Percentiles rank a stretch among this genome's conserved stretches.
Evolutionary conservation across 1,284 basidiomycete species (phyloP).

Genomic region (Papiliotrema fonsecae): DNA sequence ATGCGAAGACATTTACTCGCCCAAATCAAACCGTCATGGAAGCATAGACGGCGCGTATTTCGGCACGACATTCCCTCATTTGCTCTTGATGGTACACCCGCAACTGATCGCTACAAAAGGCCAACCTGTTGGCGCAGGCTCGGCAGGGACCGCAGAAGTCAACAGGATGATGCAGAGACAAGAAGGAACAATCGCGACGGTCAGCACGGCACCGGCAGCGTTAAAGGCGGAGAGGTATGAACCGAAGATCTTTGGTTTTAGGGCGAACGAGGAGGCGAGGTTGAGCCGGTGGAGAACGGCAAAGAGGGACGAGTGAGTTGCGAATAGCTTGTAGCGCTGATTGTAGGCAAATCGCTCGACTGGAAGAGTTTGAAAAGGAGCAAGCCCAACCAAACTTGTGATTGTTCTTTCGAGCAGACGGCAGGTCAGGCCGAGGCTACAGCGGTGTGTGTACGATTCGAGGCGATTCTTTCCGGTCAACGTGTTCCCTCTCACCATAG

Average conservation of each 20-base stretch:
- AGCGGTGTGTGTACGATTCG: too few species aligned
- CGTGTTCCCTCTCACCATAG: too few species aligned
- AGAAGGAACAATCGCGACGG: conserved; percentile 48
- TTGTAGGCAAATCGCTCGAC: conserved; percentile 45
- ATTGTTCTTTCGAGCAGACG: neutral
- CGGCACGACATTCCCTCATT: conserved; percentile 91
- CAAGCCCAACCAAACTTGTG: conserved; percentile 19
- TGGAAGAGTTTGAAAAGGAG: conserved; percentile 47
- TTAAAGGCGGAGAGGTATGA: conserved; percentile 83
- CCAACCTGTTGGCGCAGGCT: conserved; percentile 47
- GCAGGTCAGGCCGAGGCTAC: too few species aligned
- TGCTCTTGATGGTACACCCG: conserved; percentile 92
- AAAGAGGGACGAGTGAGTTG: conserved; percentile 67
- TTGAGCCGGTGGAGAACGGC: conserved; percentile 90
- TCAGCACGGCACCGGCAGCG: conserved; percentile 70
- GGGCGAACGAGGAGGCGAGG: conserved; percentile 86
- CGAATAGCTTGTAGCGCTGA: conserved; percentile 1
- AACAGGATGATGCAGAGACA: conserved; percentile 8
- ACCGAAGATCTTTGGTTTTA: conserved; percentile 91
- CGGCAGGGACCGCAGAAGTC: conserved; percentile 39
- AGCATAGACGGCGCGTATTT: conserved; percentile 96
- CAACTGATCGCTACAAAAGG: conserved; percentile 79
- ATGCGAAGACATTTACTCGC: conserved; percentile 94
- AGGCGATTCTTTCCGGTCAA: too few species aligned
- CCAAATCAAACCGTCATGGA: conserved; percentile 89